A percentile compares a stretch with the other conserved stretches of the same genome.
These are phyloP conservation scores for Aspergillus leporis DNA, from an alignment of 495 filamentous ascomycete genomes.

Conservation along the genomic window DNA sequence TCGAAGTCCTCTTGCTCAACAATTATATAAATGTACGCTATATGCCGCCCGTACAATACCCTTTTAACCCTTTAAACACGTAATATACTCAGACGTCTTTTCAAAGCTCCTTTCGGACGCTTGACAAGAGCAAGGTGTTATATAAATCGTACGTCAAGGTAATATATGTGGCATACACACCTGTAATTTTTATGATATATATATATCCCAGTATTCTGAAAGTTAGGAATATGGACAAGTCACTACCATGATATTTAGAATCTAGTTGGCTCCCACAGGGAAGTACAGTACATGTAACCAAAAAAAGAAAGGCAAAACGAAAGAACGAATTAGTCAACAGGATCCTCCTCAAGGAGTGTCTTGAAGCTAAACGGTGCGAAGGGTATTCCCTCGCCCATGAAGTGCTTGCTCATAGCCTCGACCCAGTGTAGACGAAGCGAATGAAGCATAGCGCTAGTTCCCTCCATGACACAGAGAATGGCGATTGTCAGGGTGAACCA, in stretches of 20 bases:
- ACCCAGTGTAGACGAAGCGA: conserved; percentile 97
- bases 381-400: conserved; percentile 88
- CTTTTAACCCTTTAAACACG: too few relatives aligned
- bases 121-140: too few relatives aligned
- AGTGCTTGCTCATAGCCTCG: conserved; percentile 99
- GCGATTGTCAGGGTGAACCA: conserved; percentile 86
- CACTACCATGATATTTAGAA: conserved; percentile 3
- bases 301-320: conserved; percentile 15
- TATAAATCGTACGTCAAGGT: too few relatives aligned
- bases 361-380: conserved; percentile 94
- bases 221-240: neutral
- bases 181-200: too few relatives aligned
- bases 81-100: too few relatives aligned
- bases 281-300: conserved; percentile 13
- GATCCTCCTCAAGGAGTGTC: conserved; percentile 82
- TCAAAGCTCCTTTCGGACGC: too few relatives aligned
- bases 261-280: conserved; percentile 13
- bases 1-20: too few relatives aligned
- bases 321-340: conserved; percentile 46
- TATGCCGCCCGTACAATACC: too few relatives aligned
- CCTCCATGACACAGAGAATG: conserved; percentile 80
- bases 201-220: too few relatives aligned
- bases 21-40: too few relatives aligned
- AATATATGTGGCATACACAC: too few relatives aligned
- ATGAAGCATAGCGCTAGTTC: conserved; percentile 89